phyloP scores from a whole-genome alignment of 768 basidiomycete genomes.

The Mrakia blollopis region DNA sequence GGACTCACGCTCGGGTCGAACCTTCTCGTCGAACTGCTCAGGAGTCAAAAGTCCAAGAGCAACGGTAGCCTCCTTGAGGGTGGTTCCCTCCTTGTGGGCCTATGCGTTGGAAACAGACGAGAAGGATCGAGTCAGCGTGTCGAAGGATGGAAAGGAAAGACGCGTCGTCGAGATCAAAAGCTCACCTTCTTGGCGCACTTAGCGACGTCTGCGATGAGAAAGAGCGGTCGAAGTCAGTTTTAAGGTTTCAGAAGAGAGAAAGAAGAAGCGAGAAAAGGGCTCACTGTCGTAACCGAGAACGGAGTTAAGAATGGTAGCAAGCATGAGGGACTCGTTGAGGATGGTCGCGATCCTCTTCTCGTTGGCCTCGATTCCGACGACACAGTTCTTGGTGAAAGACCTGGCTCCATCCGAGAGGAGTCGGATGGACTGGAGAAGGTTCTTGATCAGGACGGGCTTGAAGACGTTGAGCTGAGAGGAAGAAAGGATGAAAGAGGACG shows the following conservation, averaged over 20 bases:
- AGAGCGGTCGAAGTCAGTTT: neutral
- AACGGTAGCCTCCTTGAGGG: conserved; percentile 90
- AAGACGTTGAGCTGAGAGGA: conserved; percentile 81
- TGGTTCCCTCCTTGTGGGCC: conserved; percentile 97
- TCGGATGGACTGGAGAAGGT: conserved; percentile 91
- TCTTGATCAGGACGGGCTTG: conserved; percentile 98
- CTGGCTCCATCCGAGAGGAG: conserved; percentile 87
- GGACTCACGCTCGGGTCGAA: conserved; percentile 47
- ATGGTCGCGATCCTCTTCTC: conserved; percentile 84
- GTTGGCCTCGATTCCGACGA: conserved; percentile 93
- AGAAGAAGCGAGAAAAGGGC: conserved; percentile 38
- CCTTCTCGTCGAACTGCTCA: conserved; percentile 92
- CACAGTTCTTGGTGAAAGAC: conserved; percentile 95
- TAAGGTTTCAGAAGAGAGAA: no score
- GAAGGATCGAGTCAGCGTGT: no score
- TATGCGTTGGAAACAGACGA: neutral
- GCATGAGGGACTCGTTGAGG: conserved; percentile 92
- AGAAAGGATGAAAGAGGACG: neutral
- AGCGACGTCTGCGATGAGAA: conserved; percentile 67
- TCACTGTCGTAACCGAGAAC: conserved; percentile 94
- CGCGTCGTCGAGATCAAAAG: neutral
- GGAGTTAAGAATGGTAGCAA: conserved; percentile 94
- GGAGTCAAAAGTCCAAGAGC: conserved; percentile 74
- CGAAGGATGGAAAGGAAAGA: neutral
- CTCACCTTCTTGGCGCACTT: conserved; percentile 84